Percentiles rank a stretch among this genome's conserved stretches.
Evolutionary conservation across 441 rosid species (phyloP).

Genomic region (Erysimum pusillum): DNA sequence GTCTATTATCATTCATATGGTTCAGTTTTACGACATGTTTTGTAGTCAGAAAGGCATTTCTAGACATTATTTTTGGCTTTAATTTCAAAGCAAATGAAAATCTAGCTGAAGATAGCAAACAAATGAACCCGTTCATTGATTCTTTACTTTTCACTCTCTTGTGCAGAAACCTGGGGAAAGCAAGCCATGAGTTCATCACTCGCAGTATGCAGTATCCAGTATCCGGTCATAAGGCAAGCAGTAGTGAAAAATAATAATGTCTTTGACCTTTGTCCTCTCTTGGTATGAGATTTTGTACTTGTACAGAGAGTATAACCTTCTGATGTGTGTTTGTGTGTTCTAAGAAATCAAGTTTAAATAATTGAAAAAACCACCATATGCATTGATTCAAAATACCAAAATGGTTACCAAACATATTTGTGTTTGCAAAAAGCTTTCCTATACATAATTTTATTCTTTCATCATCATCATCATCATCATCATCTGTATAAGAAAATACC

Average conservation of each 20-base stretch:
- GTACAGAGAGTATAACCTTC: neutral
- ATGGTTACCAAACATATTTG: slow-evolving; percentile 20
- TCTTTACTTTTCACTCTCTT: slow-evolving; percentile 17
- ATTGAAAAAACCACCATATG: neutral
- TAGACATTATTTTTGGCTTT: neutral
- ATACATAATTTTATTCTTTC: slow-evolving; percentile 35
- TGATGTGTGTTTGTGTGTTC: slow-evolving; percentile 29
- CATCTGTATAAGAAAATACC: slow-evolving; percentile 35
- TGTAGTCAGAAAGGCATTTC: neutral
- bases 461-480: slow-evolving; percentile 16
- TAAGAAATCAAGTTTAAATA: slow-evolving; percentile 23
- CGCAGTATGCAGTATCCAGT: neutral
- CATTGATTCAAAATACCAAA: slow-evolving; percentile 33
- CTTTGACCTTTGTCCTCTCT: slow-evolving; percentile 32
- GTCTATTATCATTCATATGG: neutral
- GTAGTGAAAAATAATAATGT: slow-evolving; percentile 28
- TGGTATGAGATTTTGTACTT: slow-evolving; percentile 22
- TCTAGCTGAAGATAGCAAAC: neutral
- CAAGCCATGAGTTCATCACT: slow-evolving; percentile 39
- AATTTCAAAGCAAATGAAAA: neutral
- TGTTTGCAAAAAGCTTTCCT: slow-evolving; percentile 37
- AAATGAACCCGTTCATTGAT: slow-evolving; percentile 10
- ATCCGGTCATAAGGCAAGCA: slow-evolving; percentile 32
- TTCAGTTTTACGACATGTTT: slow-evolving; percentile 1
- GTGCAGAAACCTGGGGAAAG: slow-evolving; percentile 40